A percentile compares a stretch with the other conserved stretches of the same genome.
Conservation (phyloP, 2,329 filamentous ascomycete species). For the Graphiopsis chlorocephala region DNA sequence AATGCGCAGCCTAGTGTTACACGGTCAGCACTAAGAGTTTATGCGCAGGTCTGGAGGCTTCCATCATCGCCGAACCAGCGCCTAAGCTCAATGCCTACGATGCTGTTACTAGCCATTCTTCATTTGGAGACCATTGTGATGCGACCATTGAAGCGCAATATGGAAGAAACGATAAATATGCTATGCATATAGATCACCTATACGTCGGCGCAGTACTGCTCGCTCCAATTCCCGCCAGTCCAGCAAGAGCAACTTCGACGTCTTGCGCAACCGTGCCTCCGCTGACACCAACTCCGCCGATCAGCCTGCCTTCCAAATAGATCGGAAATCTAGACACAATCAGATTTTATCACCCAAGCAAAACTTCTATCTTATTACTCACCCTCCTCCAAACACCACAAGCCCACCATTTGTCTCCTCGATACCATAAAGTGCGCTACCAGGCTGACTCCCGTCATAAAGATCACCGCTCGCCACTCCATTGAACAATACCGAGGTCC, state of each 20-base stretch:
- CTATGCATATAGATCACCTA: not conserved
- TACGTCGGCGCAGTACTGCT: constrained; percentile 2
- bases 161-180: not conserved
- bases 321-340: constrained; percentile 17
- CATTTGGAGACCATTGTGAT: not conserved
- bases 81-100: not conserved
- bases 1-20: not conserved
- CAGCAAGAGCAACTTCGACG: constrained; percentile 20
- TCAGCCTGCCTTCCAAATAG: constrained; percentile 25
- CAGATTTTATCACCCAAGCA: not conserved
- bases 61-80: not conserved
- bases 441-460: constrained; percentile 26
- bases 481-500: constrained; percentile 29
- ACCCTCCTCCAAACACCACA: constrained; percentile 30
- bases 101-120: not conserved
- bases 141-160: not conserved
- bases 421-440: constrained; percentile 23
- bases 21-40: not conserved
- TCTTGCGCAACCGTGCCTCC: constrained; percentile 31
- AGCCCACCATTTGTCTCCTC: constrained; percentile 31
- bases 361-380: not conserved
- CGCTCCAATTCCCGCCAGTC: constrained; percentile 16
- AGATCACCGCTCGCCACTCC: constrained; percentile 25
- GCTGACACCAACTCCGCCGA: constrained; percentile 31
- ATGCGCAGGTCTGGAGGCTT: not conserved